Conservation (phyloP, 306 rosid genomes). For the Ceratonia siliqua region DNA sequence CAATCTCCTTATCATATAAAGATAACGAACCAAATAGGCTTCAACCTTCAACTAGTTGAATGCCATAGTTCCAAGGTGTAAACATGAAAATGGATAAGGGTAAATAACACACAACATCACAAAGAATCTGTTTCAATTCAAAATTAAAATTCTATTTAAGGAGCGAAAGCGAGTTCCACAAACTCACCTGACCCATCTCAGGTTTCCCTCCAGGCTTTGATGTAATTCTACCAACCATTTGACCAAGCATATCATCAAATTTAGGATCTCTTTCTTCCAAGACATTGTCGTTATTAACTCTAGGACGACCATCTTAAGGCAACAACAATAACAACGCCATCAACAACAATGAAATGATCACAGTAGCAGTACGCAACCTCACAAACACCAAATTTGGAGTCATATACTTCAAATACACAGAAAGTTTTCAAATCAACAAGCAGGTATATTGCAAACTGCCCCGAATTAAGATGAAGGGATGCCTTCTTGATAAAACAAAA, state of each 20-base stretch:
- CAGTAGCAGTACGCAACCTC: slow-evolving; percentile 17
- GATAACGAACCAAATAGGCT: neutral
- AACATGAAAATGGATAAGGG: neutral
- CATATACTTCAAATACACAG: too few species aligned
- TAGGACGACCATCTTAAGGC: slow-evolving; percentile 53
- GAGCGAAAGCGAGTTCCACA: neutral
- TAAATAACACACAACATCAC: neutral
- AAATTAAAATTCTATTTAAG: neutral
- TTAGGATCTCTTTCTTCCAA: slow-evolving; percentile 79
- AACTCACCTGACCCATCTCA: slow-evolving; percentile 96
- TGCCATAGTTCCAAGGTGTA: neutral
- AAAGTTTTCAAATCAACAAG: neutral
- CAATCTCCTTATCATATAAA: neutral
- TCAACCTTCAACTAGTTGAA: neutral
- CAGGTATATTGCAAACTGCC: neutral
- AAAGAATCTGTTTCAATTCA: slow-evolving; percentile 8
- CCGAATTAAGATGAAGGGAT: slow-evolving; percentile 4
- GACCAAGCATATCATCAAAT: slow-evolving; percentile 86
- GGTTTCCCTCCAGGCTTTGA: slow-evolving; percentile 88
- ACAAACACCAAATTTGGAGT: slow-evolving; percentile 27
- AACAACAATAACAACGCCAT: slow-evolving; percentile 34
- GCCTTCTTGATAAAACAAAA: neutral
- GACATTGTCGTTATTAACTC: slow-evolving; percentile 51
- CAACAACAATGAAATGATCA: slow-evolving; percentile 25
- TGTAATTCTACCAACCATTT: slow-evolving; percentile 78